phyloP scores from a whole-genome alignment of 1,284 basidiomycete species.

The Tranzscheliella williamsii region DNA sequence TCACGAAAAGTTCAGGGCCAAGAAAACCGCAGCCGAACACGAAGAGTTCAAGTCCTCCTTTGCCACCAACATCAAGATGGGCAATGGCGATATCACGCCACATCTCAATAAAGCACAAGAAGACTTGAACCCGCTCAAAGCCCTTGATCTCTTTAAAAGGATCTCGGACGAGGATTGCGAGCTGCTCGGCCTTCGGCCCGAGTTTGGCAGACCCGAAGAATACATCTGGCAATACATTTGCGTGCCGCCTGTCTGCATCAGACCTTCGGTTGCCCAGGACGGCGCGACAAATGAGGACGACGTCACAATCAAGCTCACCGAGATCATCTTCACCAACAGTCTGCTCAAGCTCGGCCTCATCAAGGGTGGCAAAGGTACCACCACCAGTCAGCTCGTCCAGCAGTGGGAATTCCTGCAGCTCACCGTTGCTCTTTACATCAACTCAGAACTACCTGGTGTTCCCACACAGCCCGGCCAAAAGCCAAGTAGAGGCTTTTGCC shows the following conservation, averaged over 20 bases:
- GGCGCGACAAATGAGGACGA: constrained; percentile 83
- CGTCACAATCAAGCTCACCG: constrained; percentile 93
- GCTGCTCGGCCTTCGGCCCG: constrained; percentile 84
- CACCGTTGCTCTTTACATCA: constrained; percentile 96
- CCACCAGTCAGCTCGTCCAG: constrained; percentile 66
- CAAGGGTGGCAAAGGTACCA: constrained; percentile 64
- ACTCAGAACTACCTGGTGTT: constrained; percentile 87
- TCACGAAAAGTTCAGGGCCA: constrained; percentile 95
- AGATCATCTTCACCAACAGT: constrained; percentile 94
- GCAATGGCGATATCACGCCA: constrained; percentile 81
- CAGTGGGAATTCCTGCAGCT: constrained; percentile 98
- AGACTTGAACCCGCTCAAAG: constrained; percentile 92
- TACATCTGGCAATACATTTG: constrained; percentile 99
- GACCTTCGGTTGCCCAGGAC: constrained; percentile 97
- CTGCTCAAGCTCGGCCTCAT: constrained; percentile 87
- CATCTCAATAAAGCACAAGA: constrained; percentile 90
- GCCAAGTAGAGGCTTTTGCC: constrained; percentile 77
- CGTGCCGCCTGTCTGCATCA: constrained; percentile 95
- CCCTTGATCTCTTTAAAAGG: constrained; percentile 86
- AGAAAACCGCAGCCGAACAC: constrained; percentile 88
- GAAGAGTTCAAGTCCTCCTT: constrained; percentile 87
- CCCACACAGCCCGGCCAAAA: constrained; percentile 53
- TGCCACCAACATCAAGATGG: constrained; percentile 73
- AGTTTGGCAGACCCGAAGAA: constrained; percentile 89
- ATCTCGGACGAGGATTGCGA: constrained; percentile 96